Percentiles rank a stretch among this genome's conserved stretches.
These are phyloP conservation scores for Piper longum DNA, from an alignment of 164 flowering plant species.

Conservation along the genomic window DNA sequence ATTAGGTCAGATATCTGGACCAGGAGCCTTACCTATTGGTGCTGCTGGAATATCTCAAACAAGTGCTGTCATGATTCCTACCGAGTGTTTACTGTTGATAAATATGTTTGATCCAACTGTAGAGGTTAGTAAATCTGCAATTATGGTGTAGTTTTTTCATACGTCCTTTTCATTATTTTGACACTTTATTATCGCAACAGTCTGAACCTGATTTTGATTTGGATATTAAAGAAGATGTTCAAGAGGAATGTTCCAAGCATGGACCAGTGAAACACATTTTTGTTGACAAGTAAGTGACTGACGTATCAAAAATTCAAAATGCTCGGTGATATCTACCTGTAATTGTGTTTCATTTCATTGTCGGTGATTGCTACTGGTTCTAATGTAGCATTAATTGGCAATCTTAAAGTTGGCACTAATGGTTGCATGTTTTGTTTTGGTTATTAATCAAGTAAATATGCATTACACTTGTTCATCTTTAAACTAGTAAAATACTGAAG, in stretches of 20 bases:
- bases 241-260: conserved; percentile 77
- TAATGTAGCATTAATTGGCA: too few species aligned
- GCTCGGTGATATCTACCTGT: too few species aligned
- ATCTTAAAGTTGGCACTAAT: too few species aligned
- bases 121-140: conserved; percentile 38
- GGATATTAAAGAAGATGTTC: conserved; percentile 80
- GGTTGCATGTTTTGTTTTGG: too few species aligned
- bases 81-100: conserved; percentile 60
- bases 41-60: conserved; percentile 18
- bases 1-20: conserved; percentile 4
- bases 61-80: conserved; percentile 58
- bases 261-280: conserved; percentile 62
- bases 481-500: too few species aligned
- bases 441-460: too few species aligned
- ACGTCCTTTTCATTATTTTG: neutral
- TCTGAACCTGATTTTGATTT: conserved; percentile 73
- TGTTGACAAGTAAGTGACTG: conserved; percentile 69
- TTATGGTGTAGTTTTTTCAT: neutral
- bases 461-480: too few species aligned
- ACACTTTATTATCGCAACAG: conserved; percentile 25
- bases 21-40: conserved; percentile 19
- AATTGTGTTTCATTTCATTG: too few species aligned
- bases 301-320: too few species aligned
- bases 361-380: too few species aligned
- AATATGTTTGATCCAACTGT: conserved; percentile 89